These are phyloP conservation scores for Penicillium turbatum DNA, from an alignment of 495 filamentous ascomycete species.

Conservation along the genomic window DNA sequence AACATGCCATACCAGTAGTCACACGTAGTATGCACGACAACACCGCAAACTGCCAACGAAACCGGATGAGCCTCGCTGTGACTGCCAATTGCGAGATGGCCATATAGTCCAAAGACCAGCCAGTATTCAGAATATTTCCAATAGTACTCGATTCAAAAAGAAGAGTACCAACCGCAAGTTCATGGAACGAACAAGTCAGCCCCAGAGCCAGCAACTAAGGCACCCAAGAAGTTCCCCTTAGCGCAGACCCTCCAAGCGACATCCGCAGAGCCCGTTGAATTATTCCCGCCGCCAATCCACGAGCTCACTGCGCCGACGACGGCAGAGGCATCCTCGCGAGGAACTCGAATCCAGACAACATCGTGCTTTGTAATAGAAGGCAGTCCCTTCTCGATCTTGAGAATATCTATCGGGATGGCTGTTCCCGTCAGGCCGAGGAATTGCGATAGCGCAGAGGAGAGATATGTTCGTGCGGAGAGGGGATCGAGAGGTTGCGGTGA, in stretches of 20 bases:
- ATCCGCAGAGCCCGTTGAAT: slow-evolving; percentile 29
- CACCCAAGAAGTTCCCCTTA: slow-evolving; percentile 52
- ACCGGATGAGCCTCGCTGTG: not conserved
- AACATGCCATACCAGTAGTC: not conserved
- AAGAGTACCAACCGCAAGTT: not conserved
- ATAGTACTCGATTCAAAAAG: not conserved
- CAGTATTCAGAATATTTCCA: not conserved
- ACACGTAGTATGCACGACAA: not conserved
- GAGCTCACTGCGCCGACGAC: slow-evolving; percentile 66
- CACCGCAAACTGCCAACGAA: not conserved
- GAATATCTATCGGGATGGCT: slow-evolving; percentile 74
- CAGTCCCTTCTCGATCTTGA: slow-evolving; percentile 50
- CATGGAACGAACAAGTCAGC: slow-evolving; percentile 40
- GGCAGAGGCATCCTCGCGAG: slow-evolving; percentile 59
- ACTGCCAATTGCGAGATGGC: not conserved
- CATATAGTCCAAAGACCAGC: not conserved
- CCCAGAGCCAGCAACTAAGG: slow-evolving; percentile 41
- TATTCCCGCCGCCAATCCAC: slow-evolving; percentile 47
- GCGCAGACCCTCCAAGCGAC: slow-evolving; percentile 57
- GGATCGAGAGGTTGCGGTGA: slow-evolving; percentile 54
- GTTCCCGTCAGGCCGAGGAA: slow-evolving; percentile 77
- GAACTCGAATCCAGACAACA: slow-evolving; percentile 71
- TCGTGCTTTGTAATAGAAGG: slow-evolving; percentile 4
- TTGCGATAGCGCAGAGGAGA: slow-evolving; percentile 68
- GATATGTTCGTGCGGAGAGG: slow-evolving; percentile 68